These are phyloP conservation scores for Mycosarcoma mackinlayi DNA, from an alignment of 1,284 basidiomycete genomes.

Conservation along the genomic window DNA sequence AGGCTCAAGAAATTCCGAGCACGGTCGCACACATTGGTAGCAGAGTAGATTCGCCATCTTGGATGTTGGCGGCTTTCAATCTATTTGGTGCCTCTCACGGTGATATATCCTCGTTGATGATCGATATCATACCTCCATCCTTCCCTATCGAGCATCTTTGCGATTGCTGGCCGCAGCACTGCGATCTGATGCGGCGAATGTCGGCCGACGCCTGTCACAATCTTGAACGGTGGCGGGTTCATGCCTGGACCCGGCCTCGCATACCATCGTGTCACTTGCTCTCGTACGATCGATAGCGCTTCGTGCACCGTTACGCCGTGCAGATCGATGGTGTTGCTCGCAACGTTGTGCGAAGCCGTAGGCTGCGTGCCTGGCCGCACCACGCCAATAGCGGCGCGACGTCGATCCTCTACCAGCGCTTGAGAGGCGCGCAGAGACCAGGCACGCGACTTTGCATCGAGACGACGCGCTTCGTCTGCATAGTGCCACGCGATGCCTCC, in stretches of 20 bases:
- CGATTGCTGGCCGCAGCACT: slow-evolving; percentile 66
- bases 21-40: no score
- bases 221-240: slow-evolving; percentile 57
- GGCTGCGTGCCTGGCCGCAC: slow-evolving; percentile 11
- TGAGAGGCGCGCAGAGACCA: slow-evolving; percentile 66
- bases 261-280: slow-evolving; percentile 64
- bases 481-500: slow-evolving; percentile 59
- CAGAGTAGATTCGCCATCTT: no score
- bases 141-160: slow-evolving; percentile 63
- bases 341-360: slow-evolving; percentile 5
- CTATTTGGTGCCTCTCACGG: slow-evolving; percentile 48
- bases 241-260: slow-evolving; percentile 24
- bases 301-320: slow-evolving; percentile 68
- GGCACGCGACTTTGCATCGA: slow-evolving; percentile 64
- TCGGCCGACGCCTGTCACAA: slow-evolving; percentile 68
- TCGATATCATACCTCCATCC: slow-evolving; percentile 63
- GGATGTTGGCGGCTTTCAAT: no score
- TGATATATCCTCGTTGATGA: slow-evolving; percentile 39
- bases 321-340: slow-evolving; percentile 63
- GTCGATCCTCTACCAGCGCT: slow-evolving; percentile 65
- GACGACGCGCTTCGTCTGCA: slow-evolving; percentile 67
- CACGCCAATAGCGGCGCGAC: slow-evolving; percentile 38
- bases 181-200: slow-evolving; percentile 66
- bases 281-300: slow-evolving; percentile 65
- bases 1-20: no score